Conservation (phyloP, 2,329 filamentous ascomycete genomes). For the Botryotinia narcissicola region DNA sequence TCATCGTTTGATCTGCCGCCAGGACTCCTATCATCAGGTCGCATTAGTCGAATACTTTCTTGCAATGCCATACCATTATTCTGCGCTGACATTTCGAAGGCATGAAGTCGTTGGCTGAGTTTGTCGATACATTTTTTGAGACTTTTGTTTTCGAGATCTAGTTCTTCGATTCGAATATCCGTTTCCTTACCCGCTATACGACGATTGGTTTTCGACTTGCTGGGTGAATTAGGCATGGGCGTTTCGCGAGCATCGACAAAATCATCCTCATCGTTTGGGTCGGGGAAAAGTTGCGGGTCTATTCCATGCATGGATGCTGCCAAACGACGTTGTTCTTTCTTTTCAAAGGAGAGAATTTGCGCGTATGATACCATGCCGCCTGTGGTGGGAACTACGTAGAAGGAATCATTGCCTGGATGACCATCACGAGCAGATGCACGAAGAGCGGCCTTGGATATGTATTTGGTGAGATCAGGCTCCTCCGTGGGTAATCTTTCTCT, state of each 20-base stretch:
- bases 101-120: constrained; percentile 80
- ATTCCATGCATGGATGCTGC: constrained; percentile 49
- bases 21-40: constrained; percentile 41
- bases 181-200: constrained; percentile 36
- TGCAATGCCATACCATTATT: constrained; percentile 81
- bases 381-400: constrained; percentile 91
- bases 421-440: constrained; percentile 71
- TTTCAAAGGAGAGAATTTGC: constrained; percentile 72
- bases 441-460: constrained; percentile 84
- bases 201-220: constrained; percentile 37
- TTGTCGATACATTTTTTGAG: constrained; percentile 84
- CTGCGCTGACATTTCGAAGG: constrained; percentile 90
- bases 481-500: constrained; percentile 36
- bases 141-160: constrained; percentile 82
- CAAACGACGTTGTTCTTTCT: constrained; percentile 62
- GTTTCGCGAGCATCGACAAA: constrained; percentile 86
- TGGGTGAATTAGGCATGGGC: constrained; percentile 44
- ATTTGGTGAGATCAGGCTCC: constrained; percentile 75
- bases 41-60: constrained; percentile 70
- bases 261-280: constrained; percentile 71
- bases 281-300: constrained; percentile 40
- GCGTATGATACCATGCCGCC: constrained; percentile 93
- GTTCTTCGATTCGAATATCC: constrained; percentile 68
- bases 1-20: constrained; percentile 41
- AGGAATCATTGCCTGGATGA: constrained; percentile 66